phyloP scores from a whole-genome alignment of 805 yeast species.

The Candida nemodendra region DNA sequence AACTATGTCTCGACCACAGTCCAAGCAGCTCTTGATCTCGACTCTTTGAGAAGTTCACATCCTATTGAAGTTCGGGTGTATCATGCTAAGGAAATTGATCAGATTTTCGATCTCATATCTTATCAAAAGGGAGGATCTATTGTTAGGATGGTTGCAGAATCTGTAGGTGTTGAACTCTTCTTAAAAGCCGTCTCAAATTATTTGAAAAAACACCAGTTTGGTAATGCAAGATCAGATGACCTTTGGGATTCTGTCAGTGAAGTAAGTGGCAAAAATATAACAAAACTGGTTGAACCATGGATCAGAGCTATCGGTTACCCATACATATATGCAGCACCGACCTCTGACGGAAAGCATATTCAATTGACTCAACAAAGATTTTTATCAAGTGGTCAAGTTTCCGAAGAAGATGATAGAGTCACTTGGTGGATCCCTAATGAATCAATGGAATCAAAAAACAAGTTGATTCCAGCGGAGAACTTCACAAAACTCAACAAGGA shows the following conservation, averaged over 20 bases:
- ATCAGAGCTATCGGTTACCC: slow-evolving; percentile 75
- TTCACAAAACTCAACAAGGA: slow-evolving; percentile 49
- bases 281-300: slow-evolving; percentile 65
- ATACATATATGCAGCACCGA: slow-evolving; percentile 46
- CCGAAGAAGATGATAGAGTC: slow-evolving; percentile 54
- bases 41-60: slow-evolving; percentile 63
- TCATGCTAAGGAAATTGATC: slow-evolving; percentile 76
- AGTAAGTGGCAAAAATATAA: slow-evolving; percentile 61
- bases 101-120: slow-evolving; percentile 79
- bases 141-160: slow-evolving; percentile 71
- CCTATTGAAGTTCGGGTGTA: slow-evolving; percentile 82
- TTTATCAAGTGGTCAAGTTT: slow-evolving; percentile 58
- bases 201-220: slow-evolving; percentile 58
- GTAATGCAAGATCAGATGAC: slow-evolving; percentile 72
- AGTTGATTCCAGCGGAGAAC: slow-evolving; percentile 14
- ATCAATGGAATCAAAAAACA: slow-evolving; percentile 19
- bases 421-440: slow-evolving; percentile 59
- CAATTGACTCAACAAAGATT: slow-evolving; percentile 57
- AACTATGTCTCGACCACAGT: slow-evolving; percentile 51
- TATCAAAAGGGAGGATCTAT: slow-evolving; percentile 80
- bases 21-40: slow-evolving; percentile 52
- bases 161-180: slow-evolving; percentile 66
- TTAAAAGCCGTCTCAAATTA: slow-evolving; percentile 72
- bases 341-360: slow-evolving; percentile 36
- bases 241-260: slow-evolving; percentile 68